These are phyloP conservation scores for Cutaneotrichosporon mucoides DNA, from an alignment of 1,284 basidiomycete species.

Conservation along the genomic window DNA sequence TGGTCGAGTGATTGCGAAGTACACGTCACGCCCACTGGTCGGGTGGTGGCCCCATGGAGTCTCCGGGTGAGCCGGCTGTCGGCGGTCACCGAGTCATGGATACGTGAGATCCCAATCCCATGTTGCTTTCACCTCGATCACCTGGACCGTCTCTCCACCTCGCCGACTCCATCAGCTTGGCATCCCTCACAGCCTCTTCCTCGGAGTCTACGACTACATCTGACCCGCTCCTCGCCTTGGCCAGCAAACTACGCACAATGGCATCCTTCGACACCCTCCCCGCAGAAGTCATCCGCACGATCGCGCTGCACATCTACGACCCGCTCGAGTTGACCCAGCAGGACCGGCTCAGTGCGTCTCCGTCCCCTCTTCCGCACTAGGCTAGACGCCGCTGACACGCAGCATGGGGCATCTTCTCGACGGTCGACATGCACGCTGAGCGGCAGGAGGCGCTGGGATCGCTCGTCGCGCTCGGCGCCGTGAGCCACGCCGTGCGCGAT, in stretches of 20 bases:
- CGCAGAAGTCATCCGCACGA: constrained; percentile 31
- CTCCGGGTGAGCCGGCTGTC: no score
- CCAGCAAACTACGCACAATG: neutral
- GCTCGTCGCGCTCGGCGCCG: constrained; percentile 33
- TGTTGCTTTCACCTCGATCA: no score
- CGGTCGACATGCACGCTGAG: constrained; percentile 40
- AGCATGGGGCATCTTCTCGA: constrained; percentile 45
- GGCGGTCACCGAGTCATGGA: no score
- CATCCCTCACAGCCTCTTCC: no score
- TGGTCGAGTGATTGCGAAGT: no score
- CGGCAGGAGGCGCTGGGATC: constrained; percentile 31
- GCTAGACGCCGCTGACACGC: neutral
- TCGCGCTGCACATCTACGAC: constrained; percentile 38
- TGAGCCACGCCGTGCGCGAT: constrained; percentile 28
- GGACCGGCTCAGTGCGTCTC: constrained; percentile 38
- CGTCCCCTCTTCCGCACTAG: neutral
- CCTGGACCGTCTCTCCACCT: no score
- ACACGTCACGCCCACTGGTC: no score
- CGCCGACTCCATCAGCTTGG: no score
- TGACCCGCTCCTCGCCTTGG: neutral
- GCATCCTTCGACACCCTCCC: constrained; percentile 25
- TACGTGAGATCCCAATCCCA: no score
- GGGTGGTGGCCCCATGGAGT: no score
- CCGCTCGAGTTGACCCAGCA: constrained; percentile 41
- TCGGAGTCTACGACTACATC: neutral